Percentiles rank a stretch among this genome's conserved stretches.
These are phyloP conservation scores for Nothophaeocryptopus gaeumannii DNA, from an alignment of 2,329 filamentous ascomycete genomes.

Conservation along the genomic window DNA sequence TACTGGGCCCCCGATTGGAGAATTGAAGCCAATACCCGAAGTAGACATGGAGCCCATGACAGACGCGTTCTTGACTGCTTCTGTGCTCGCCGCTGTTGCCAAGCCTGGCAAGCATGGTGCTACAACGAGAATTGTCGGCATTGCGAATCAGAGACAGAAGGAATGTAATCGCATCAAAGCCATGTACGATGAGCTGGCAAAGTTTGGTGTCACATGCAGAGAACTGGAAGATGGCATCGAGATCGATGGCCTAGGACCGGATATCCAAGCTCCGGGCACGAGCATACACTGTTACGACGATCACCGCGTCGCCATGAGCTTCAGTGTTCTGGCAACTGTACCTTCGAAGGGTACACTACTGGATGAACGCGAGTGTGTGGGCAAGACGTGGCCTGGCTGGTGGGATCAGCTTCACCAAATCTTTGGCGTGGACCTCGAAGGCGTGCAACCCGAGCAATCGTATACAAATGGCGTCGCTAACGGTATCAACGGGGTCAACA, in stretches of 20 bases:
- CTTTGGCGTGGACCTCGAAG: conserved; percentile 74
- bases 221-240: conserved; percentile 96
- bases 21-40: conserved; percentile 70
- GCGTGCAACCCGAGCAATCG: conserved; percentile 56
- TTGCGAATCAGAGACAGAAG: conserved; percentile 96
- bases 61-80: conserved; percentile 93
- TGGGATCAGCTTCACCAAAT: conserved; percentile 83
- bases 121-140: conserved; percentile 83
- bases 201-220: conserved; percentile 82
- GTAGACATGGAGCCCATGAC: conserved; percentile 99
- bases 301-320: conserved; percentile 97
- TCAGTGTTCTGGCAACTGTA: conserved; percentile 79
- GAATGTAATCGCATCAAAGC: conserved; percentile 95
- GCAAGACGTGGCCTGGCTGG: conserved; percentile 98
- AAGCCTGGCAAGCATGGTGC: conserved; percentile 60
- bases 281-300: conserved; percentile 94
- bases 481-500: conserved; percentile 33
- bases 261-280: conserved; percentile 56
- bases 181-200: conserved; percentile 91
- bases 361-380: conserved; percentile 85
- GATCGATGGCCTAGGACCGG: conserved; percentile 57
- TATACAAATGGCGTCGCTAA: conserved; percentile 31
- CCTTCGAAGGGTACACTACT: conserved; percentile 71
- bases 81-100: conserved; percentile 86
- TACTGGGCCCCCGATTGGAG: conserved; percentile 74